Conservation (phyloP, 495 filamentous ascomycete species). For the Apiosordaria backusii region DNA sequence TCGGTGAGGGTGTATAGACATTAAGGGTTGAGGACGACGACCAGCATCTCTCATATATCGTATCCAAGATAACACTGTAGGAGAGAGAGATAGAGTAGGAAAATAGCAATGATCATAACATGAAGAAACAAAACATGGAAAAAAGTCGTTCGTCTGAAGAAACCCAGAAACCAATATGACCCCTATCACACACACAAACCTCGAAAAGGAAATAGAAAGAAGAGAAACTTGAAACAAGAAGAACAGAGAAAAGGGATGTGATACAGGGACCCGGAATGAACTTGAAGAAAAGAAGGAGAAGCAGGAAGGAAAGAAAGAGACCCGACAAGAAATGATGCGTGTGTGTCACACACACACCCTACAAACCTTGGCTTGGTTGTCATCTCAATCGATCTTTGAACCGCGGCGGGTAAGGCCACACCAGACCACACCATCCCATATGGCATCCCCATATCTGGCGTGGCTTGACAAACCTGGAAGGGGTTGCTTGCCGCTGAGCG, state of each 20-base stretch:
- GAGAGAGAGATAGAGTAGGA: constrained; percentile 23
- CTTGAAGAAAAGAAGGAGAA: constrained; percentile 11
- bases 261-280: constrained; percentile 8
- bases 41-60: constrained; percentile 37
- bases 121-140: background rate
- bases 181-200: background rate
- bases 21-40: constrained; percentile 29
- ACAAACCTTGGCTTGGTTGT: background rate
- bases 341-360: background rate
- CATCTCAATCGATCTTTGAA: background rate
- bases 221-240: constrained; percentile 19
- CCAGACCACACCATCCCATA: background rate
- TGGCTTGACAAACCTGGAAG: background rate
- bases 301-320: constrained; percentile 12
- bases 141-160: background rate
- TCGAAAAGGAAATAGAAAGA: background rate
- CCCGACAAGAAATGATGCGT: background rate
- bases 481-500: background rate
- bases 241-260: constrained; percentile 7
- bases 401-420: background rate
- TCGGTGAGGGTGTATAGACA: constrained; percentile 27
- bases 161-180: background rate
- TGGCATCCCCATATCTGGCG: background rate
- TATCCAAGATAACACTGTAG: constrained; percentile 10
- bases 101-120: constrained; percentile 11